These are phyloP conservation scores for Eucalyptus polyanthemos DNA, from an alignment of 345 rosid species.

Conservation along the genomic window DNA sequence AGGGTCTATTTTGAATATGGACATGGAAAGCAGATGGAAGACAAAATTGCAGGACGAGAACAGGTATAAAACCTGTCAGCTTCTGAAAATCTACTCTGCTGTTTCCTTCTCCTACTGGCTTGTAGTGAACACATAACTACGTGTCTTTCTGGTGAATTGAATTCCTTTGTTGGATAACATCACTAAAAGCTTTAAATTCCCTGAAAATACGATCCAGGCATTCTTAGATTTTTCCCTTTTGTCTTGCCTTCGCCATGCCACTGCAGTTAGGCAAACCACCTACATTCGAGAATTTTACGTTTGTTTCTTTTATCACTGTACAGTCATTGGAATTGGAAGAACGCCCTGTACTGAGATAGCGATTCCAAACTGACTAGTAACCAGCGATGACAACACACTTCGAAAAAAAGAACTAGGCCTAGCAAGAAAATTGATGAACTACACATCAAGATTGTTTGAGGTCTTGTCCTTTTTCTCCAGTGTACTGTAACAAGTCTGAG, in stretches of 20 bases:
- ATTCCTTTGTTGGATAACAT: neutral
- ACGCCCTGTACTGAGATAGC: neutral
- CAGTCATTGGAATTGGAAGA: neutral
- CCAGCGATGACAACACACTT: neutral
- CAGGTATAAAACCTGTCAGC: neutral
- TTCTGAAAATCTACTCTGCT: neutral
- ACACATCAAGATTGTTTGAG: neutral
- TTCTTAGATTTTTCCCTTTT: neutral
- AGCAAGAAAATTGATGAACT: neutral
- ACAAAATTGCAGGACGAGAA: neutral
- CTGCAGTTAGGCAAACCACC: neutral
- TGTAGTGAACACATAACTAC: neutral
- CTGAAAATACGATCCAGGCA: neutral
- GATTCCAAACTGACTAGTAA: neutral
- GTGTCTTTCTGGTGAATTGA: neutral
- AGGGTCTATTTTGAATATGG: neutral
- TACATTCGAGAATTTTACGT: neutral
- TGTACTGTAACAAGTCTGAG: neutral
- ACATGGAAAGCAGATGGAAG: neutral
- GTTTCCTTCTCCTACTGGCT: neutral
- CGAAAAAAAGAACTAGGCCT: neutral
- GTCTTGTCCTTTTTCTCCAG: neutral
- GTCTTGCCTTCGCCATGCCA: neutral
- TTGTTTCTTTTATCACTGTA: neutral
- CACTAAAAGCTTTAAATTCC: neutral